These are phyloP conservation scores for Vitis cinerea DNA, from an alignment of 164 flowering plant genomes.

Conservation along the genomic window DNA sequence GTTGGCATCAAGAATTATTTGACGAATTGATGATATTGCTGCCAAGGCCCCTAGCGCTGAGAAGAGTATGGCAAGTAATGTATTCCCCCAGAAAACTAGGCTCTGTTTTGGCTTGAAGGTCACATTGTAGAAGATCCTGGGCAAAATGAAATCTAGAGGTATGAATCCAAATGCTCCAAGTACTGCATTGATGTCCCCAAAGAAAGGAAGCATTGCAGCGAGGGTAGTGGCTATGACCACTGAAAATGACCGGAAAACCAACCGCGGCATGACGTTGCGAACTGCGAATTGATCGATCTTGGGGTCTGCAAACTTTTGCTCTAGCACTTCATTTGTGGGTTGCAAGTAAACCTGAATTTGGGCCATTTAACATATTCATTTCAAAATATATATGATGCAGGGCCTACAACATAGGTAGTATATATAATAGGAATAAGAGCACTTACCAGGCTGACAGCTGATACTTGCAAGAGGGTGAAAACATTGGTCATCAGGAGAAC, in stretches of 20 bases:
- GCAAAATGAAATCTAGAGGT: constrained; percentile 55
- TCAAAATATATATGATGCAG: too few relatives aligned
- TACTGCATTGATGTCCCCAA: constrained; percentile 51
- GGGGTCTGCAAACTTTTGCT: constrained; percentile 36
- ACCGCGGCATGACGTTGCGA: constrained; percentile 40
- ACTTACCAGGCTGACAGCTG: constrained; percentile 48
- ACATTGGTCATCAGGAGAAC: constrained; percentile 39
- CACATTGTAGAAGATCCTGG: constrained; percentile 39
- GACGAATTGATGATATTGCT: constrained; percentile 46
- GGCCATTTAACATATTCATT: too few relatives aligned
- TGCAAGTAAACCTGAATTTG: constrained; percentile 48
- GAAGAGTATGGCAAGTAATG: constrained; percentile 30
- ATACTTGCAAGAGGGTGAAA: constrained; percentile 40
- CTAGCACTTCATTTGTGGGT: constrained; percentile 53
- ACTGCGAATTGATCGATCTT: constrained; percentile 35
- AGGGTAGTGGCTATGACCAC: constrained; percentile 34
- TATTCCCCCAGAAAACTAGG: constrained; percentile 35
- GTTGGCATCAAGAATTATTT: constrained; percentile 51
- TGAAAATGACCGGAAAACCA: constrained; percentile 33
- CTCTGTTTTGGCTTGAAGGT: constrained; percentile 49
- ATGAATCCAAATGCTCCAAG: constrained; percentile 55
- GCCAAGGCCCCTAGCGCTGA: constrained; percentile 25
- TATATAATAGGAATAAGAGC: not conserved
- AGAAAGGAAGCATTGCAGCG: constrained; percentile 59
- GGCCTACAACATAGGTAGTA: too few relatives aligned